Percentiles rank a stretch among this genome's conserved stretches.
Conservation (phyloP, 305 asterid genomes). For the Lippia alba region DNA sequence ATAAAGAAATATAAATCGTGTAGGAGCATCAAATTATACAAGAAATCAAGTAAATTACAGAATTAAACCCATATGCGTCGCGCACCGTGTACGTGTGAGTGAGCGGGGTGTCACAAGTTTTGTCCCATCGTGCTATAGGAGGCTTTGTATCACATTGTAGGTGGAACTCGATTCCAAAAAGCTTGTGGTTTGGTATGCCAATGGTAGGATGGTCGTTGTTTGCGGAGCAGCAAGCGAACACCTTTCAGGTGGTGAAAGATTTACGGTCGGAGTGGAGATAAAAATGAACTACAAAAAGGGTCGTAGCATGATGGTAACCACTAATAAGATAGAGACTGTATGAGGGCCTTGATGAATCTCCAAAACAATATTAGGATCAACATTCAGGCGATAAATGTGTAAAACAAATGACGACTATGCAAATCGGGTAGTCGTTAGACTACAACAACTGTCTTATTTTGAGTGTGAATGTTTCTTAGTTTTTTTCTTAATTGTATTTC, state of each 20-base stretch:
- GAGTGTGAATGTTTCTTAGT: conserved; percentile 3
- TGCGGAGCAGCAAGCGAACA: conserved; percentile 60
- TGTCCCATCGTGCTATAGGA: conserved; percentile 51
- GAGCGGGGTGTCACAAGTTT: conserved; percentile 4
- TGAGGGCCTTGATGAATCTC: conserved; percentile 35
- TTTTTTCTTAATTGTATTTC: no score
- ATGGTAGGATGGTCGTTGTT: conserved; percentile 52
- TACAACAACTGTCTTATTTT: conserved; percentile 29
- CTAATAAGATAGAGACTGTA: conserved; percentile 33
- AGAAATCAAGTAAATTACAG: no score
- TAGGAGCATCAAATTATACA: no score
- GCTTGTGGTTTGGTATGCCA: conserved; percentile 58
- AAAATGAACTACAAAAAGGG: conserved; percentile 41
- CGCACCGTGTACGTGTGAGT: no score
- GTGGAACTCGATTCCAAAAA: conserved; percentile 62
- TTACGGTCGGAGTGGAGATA: conserved; percentile 49
- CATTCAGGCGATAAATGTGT: conserved; percentile 28
- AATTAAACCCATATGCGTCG: no score
- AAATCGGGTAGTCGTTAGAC: conserved; percentile 34
- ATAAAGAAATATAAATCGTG: no score
- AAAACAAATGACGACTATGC: conserved; percentile 28
- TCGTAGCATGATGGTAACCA: conserved; percentile 27
- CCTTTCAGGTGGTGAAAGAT: conserved; percentile 52
- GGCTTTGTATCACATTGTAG: conserved; percentile 70
- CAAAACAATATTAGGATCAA: conserved; percentile 23